Conservation (phyloP, 768 basidiomycete genomes). For the Psilocybe tampanensis region DNA sequence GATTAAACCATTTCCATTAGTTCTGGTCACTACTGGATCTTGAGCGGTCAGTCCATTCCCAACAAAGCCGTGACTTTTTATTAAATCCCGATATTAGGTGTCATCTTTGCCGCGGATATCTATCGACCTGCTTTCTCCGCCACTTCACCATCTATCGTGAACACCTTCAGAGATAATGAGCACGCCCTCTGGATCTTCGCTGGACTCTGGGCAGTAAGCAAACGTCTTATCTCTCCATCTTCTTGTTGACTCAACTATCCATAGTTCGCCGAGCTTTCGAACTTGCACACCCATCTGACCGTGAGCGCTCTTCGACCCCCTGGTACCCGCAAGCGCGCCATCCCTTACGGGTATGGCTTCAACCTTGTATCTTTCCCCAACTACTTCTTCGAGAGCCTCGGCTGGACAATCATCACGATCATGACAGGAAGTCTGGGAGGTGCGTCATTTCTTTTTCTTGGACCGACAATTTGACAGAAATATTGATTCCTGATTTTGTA, state of each 20-base stretch:
- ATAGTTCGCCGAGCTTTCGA: constrained; percentile 87
- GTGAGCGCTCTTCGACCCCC: constrained; percentile 83
- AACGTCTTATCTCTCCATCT: constrained; percentile 17
- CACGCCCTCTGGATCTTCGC: constrained; percentile 68
- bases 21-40: constrained; percentile 86
- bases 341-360: constrained; percentile 95
- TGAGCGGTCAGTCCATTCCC: constrained; percentile 49
- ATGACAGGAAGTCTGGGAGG: constrained; percentile 82
- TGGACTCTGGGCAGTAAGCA: constrained; percentile 73
- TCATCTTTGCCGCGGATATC: constrained; percentile 77
- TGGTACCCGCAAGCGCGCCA: constrained; percentile 76
- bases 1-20: constrained; percentile 43
- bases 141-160: constrained; percentile 59
- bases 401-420: constrained; percentile 67
- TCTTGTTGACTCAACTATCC: constrained; percentile 1
- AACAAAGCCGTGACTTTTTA: neutral
- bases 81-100: constrained; percentile 40
- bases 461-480: constrained; percentile 4
- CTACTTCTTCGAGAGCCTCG: constrained; percentile 89
- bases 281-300: constrained; percentile 80
- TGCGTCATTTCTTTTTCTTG: constrained; percentile 38
- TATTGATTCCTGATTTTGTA: neutral
- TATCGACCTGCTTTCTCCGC: constrained; percentile 83
- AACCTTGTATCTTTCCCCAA: constrained; percentile 86
- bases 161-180: constrained; percentile 65